Percentiles rank a stretch among this genome's conserved stretches.
phyloP scores from a whole-genome alignment of 495 filamentous ascomycete species.

The Cladorrhinum samala region DNA sequence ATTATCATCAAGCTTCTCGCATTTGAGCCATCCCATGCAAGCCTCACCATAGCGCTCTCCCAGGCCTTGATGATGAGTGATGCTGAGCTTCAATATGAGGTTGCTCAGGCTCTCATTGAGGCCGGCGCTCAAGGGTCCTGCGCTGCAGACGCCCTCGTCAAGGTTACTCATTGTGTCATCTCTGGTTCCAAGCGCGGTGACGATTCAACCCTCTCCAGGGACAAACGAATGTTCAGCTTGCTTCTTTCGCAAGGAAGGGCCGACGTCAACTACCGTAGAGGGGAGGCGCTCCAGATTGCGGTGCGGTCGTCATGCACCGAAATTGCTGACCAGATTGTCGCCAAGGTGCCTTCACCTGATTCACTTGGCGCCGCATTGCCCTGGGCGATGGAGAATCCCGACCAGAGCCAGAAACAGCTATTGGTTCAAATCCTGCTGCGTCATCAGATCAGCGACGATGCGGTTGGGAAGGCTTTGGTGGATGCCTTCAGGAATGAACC shows the following conservation, averaged over 20 bases:
- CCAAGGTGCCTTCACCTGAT: conserved; percentile 25
- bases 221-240: conserved; percentile 28
- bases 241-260: conserved; percentile 37
- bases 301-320: conserved; percentile 23
- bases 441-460: conserved; percentile 25
- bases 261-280: conserved; percentile 33
- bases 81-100: conserved; percentile 11
- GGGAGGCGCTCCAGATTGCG: conserved; percentile 32
- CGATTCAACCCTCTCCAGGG: conserved; percentile 10
- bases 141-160: conserved; percentile 21
- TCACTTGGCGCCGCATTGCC: conserved; percentile 21
- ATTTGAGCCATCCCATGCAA: conserved; percentile 13
- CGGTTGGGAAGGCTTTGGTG: conserved; percentile 29
- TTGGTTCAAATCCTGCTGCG: conserved; percentile 19
- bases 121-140: conserved; percentile 21
- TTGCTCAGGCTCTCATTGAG: conserved; percentile 14
- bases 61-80: conserved; percentile 19
- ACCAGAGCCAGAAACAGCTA: conserved; percentile 1
- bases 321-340: conserved; percentile 29
- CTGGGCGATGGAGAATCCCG: conserved; percentile 19
- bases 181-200: not conserved
- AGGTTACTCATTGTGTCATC: conserved; percentile 14
- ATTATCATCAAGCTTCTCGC: conserved; percentile 20
- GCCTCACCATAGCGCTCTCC: conserved; percentile 18
- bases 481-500: conserved; percentile 27